Evolutionary conservation across 2,329 filamentous ascomycete genomes (phyloP).

Genomic region (Ascochyta rabiei): DNA sequence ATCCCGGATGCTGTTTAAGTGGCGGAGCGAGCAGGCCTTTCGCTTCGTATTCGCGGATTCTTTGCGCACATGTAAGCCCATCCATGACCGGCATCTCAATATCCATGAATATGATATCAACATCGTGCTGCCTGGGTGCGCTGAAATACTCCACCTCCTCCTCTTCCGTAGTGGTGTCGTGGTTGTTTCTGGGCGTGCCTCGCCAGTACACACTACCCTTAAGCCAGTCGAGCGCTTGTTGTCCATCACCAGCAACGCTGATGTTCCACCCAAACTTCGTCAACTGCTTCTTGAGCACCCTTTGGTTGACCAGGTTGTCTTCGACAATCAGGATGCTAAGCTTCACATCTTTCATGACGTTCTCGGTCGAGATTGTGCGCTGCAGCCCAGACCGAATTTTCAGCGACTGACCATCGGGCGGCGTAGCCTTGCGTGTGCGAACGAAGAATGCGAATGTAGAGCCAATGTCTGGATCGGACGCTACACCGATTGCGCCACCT

Average conservation of each 20-base stretch:
- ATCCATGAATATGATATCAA: slow-evolving; percentile 42
- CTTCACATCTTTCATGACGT: slow-evolving; percentile 26
- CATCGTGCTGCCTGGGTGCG: slow-evolving; percentile 4
- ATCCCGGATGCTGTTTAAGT: neutral
- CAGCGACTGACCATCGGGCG: slow-evolving; percentile 14
- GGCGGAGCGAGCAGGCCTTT: slow-evolving; percentile 26
- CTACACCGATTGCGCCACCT: slow-evolving; percentile 53
- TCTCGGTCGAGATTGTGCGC: slow-evolving; percentile 23
- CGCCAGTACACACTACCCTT: slow-evolving; percentile 37
- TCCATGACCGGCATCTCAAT: slow-evolving; percentile 47
- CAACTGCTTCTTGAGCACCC: slow-evolving; percentile 49
- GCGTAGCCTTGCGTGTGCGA: slow-evolving; percentile 28
- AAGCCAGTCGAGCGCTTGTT: slow-evolving; percentile 48
- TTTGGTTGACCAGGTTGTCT: slow-evolving; percentile 52
- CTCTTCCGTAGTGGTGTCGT: neutral
- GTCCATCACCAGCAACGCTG: slow-evolving; percentile 47
- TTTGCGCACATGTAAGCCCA: slow-evolving; percentile 36
- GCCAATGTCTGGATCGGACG: slow-evolving; percentile 39
- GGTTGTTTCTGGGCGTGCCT: slow-evolving; percentile 1
- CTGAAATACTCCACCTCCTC: slow-evolving; percentile 1
- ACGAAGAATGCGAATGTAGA: slow-evolving; percentile 53
- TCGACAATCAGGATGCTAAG: slow-evolving; percentile 43
- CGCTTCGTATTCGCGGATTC: slow-evolving; percentile 37
- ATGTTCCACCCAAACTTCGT: slow-evolving; percentile 45
- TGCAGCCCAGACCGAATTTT: slow-evolving; percentile 12